A percentile compares a stretch with the other conserved stretches of the same genome.
These are phyloP conservation scores for Cyathus striatus DNA, from an alignment of 768 basidiomycete genomes.

Conservation along the genomic window DNA sequence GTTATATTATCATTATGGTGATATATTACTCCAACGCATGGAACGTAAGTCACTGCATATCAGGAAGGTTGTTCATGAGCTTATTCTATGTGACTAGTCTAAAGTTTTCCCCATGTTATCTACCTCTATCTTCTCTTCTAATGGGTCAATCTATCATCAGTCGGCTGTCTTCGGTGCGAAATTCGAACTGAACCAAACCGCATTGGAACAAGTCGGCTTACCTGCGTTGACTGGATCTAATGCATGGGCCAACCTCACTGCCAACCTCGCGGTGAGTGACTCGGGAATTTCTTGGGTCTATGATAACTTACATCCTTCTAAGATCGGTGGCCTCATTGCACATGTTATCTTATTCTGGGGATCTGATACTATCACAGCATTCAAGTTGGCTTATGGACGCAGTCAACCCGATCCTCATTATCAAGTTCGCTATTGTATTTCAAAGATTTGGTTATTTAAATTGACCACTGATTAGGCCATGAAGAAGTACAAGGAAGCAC, in stretches of 20 bases:
- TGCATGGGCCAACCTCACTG: conserved; percentile 43
- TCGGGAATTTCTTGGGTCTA: neutral
- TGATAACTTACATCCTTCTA: neutral
- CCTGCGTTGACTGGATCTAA: conserved; percentile 48
- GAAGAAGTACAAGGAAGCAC: conserved; percentile 56
- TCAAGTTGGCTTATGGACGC: conserved; percentile 39
- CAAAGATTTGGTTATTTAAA: neutral
- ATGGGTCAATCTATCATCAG: conserved; percentile 53
- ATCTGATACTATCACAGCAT: conserved; percentile 40
- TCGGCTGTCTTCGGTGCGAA: conserved; percentile 44
- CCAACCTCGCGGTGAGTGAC: conserved; percentile 40
- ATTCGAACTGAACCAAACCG: conserved; percentile 50
- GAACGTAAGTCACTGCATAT: conserved; percentile 36
- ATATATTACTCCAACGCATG: conserved; percentile 64
- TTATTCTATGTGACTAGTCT: conserved; percentile 26
- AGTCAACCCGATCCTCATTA: conserved; percentile 56
- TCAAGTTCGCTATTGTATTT: conserved; percentile 21
- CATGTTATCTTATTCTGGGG: conserved; percentile 58
- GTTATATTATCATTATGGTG: conserved; percentile 46
- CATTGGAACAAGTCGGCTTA: conserved; percentile 43
- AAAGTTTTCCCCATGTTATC: conserved; percentile 55
- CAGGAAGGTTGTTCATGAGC: neutral
- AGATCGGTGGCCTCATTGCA: conserved; percentile 59
- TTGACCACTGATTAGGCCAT: conserved; percentile 29
- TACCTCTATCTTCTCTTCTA: conserved; percentile 47